Percentiles rank a stretch among this genome's conserved stretches.
phyloP scores from a whole-genome alignment of 495 filamentous ascomycete species.

The Neurospora sp. region DNA sequence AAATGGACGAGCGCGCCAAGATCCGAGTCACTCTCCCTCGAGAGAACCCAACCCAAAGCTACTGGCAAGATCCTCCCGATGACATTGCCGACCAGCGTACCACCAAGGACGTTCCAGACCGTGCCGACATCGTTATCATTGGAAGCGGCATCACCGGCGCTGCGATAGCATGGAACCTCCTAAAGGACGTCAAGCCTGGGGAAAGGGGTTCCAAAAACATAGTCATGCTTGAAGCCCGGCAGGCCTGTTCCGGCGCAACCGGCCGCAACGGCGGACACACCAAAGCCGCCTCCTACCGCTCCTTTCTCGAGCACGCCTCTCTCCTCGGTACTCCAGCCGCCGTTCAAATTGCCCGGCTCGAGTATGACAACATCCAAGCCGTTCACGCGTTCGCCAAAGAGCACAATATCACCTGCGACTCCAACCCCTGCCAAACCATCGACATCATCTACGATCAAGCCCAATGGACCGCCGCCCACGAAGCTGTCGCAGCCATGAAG shows the following conservation, averaged over 20 bases:
- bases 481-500: constrained; percentile 35
- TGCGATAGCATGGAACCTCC: constrained; percentile 47
- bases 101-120: constrained; percentile 32
- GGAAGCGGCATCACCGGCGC: constrained; percentile 64
- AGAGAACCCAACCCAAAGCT: constrained; percentile 51
- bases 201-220: constrained; percentile 13
- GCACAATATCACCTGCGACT: constrained; percentile 43
- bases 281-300: constrained; percentile 51
- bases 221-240: constrained; percentile 51
- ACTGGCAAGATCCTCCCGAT: constrained; percentile 61
- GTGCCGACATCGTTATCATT: constrained; percentile 51
- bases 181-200: constrained; percentile 18
- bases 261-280: constrained; percentile 58
- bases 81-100: constrained; percentile 44
- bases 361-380: constrained; percentile 46
- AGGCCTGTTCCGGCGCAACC: constrained; percentile 48
- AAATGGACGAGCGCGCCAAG: constrained; percentile 35
- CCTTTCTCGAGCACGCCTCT: constrained; percentile 35
- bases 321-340: constrained; percentile 34
- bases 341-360: constrained; percentile 43
- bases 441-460: constrained; percentile 46
- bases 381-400: constrained; percentile 43
- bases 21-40: constrained; percentile 41
- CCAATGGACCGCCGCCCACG: constrained; percentile 33
- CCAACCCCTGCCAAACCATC: constrained; percentile 40